Evolutionary conservation across 805 yeast species (phyloP).

Genomic region (Phaffomyces thermotolerans): DNA sequence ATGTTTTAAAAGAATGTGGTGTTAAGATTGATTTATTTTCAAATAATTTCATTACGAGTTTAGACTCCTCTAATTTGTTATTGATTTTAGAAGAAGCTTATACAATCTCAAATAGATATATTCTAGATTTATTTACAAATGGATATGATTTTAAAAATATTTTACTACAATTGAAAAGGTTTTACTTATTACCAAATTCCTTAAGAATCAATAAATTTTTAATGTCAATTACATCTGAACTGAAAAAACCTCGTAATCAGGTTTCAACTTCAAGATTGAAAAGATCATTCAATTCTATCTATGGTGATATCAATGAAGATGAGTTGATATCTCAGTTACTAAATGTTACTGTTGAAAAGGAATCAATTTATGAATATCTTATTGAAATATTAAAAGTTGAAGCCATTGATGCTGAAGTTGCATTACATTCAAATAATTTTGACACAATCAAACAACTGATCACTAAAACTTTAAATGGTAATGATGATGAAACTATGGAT

Average conservation of each 20-base stretch:
- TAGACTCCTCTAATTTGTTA: slow-evolving; percentile 39
- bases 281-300: slow-evolving; percentile 22
- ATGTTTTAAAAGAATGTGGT: slow-evolving; percentile 61
- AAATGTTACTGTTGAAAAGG: slow-evolving; percentile 34
- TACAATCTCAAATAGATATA: slow-evolving; percentile 53
- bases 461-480: slow-evolving; percentile 30
- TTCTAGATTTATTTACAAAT: slow-evolving; percentile 48
- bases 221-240: slow-evolving; percentile 42
- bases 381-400: slow-evolving; percentile 45
- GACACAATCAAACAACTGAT: slow-evolving; percentile 38
- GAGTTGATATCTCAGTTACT: slow-evolving; percentile 24
- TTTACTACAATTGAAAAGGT: slow-evolving; percentile 43
- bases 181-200: slow-evolving; percentile 50
- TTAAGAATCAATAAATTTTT: slow-evolving; percentile 47
- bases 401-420: slow-evolving; percentile 47
- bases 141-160: slow-evolving; percentile 51
- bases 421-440: slow-evolving; percentile 38
- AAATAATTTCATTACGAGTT: slow-evolving; percentile 24
- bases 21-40: slow-evolving; percentile 23
- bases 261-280: slow-evolving; percentile 27
- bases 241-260: slow-evolving; percentile 33
- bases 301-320: slow-evolving; percentile 7
- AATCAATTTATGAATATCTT: slow-evolving; percentile 33
- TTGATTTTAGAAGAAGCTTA: slow-evolving; percentile 56
- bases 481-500: slow-evolving; percentile 7